Percentiles rank a stretch among this genome's conserved stretches.
Conservation (phyloP, 2,329 filamentous ascomycete species). For the Metarhizium robertsii region DNA sequence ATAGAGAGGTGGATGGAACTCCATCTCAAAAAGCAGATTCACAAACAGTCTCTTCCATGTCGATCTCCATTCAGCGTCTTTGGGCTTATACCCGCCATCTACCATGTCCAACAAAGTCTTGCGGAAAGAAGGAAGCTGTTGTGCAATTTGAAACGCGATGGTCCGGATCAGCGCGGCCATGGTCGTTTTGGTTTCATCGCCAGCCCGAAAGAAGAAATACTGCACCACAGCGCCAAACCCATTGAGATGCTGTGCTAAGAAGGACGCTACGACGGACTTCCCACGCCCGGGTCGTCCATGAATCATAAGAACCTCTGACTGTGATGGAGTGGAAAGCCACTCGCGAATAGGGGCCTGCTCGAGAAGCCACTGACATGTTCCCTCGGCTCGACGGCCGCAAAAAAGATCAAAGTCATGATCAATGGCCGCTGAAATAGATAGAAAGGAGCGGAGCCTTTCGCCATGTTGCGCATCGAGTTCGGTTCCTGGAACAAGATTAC, state of each 20-base stretch:
- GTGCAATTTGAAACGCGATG: constrained; percentile 17
- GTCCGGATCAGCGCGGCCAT: constrained; percentile 13
- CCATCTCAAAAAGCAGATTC: constrained; percentile 17
- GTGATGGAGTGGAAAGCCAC: no score
- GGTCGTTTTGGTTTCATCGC: constrained; percentile 12
- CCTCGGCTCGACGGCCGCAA: neutral
- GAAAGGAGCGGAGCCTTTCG: no score
- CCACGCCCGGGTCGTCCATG: constrained; percentile 22
- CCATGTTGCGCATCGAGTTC: no score
- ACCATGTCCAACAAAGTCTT: constrained; percentile 14
- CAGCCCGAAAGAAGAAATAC: constrained; percentile 17
- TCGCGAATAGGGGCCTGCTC: neutral
- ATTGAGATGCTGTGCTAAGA: constrained; percentile 20
- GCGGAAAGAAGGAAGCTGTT: constrained; percentile 9
- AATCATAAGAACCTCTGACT: constrained; percentile 18
- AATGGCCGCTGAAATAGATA: no score
- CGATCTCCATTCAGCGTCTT: constrained; percentile 8
- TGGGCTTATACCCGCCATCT: constrained; percentile 10
- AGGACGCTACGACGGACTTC: constrained; percentile 24
- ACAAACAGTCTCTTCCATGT: constrained; percentile 26
- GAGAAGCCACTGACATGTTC: no score
- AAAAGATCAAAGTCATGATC: no score
- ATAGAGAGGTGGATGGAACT: constrained; percentile 16
- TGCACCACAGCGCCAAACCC: constrained; percentile 8
- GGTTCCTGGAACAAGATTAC: no score